A percentile compares a stretch with the other conserved stretches of the same genome.
phyloP scores from a whole-genome alignment of 2,329 filamentous ascomycete species.

The Alternaria sp. region DNA sequence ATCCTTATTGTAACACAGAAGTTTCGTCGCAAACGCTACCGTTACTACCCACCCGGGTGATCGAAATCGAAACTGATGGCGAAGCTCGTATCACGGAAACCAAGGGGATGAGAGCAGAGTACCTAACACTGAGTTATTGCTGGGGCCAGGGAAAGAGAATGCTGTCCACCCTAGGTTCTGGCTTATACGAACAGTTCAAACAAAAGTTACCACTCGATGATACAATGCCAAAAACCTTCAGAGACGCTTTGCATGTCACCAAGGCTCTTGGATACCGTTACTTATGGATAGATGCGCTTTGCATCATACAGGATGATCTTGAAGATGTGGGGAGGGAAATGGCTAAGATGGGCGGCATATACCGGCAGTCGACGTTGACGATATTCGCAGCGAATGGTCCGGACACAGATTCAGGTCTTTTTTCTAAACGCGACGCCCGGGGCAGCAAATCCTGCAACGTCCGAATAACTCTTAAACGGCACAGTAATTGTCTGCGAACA shows the following conservation, averaged over 20 bases:
- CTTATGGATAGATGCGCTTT: neutral
- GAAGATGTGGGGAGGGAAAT: neutral
- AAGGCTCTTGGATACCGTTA: neutral
- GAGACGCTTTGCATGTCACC: neutral
- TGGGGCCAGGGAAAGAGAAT: neutral
- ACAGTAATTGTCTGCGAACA: neutral
- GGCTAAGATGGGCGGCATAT: neutral
- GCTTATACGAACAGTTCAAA: neutral
- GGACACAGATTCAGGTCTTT: neutral
- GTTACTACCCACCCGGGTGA: neutral
- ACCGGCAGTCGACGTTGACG: neutral
- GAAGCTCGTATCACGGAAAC: neutral
- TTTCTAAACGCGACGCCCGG: neutral
- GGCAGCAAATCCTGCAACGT: neutral
- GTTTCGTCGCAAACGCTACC: neutral
- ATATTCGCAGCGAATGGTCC: neutral
- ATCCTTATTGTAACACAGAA: neutral
- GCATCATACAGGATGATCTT: neutral
- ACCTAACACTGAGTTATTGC: neutral
- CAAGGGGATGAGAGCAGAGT: neutral
- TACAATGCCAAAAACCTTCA: neutral
- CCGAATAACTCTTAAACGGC: no score
- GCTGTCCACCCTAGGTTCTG: neutral
- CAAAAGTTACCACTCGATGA: neutral
- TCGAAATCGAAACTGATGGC: neutral